Evolutionary conservation across 768 basidiomycete species (phyloP), one percentile per base, ranked within the genome.

Genomic region (Cystobasidium tubakii): DNA sequence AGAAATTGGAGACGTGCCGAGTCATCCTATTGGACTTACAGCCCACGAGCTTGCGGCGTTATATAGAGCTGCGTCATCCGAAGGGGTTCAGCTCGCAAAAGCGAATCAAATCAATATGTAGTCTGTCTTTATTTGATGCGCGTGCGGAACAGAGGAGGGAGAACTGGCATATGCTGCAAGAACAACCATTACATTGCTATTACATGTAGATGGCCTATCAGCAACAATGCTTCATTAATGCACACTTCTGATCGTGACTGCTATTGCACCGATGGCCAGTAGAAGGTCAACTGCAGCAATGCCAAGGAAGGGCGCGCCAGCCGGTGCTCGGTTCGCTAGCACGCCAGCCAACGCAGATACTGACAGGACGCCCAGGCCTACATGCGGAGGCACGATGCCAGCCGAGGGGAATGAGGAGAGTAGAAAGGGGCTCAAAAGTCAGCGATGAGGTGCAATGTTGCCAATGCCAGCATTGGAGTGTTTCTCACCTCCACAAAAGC

Each of bases 1-100:
- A 55, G 74, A 75, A 29, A 77, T 77, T 43, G 77, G 77, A 23
- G 77, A 77, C 57, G 55, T 31, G 19, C 74, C 77, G 36, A 76
- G 44, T 21, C 77, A 77, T 54, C 46, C 54, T 1, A 25, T 74
- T 15, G 66, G 76, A 21, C 25, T 64, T 13, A 27, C 7, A 19
- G 62, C 62, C 10, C 6, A 23, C 43, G n/a, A 64, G 39, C 31
- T 73, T 1, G 72, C 31, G 1, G 62, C 57, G 2, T 3, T 60
- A 23, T 60, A 60, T 25, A n/a, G 9, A 4, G 4, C 7, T 21
- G 21, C n/a, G n/a, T n/a, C 15, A 50, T 17, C 12, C 46, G 46
- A 12, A 21, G 46, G 46, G 3, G 21, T 50, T 9, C 46, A 50
- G 46, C 15, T 50, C n/a, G 46, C 46, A 6, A 50, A 50, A 50